Evolutionary conservation across 1,284 basidiomycete species (phyloP).

Genomic region (Moniliophthora roreri): DNA sequence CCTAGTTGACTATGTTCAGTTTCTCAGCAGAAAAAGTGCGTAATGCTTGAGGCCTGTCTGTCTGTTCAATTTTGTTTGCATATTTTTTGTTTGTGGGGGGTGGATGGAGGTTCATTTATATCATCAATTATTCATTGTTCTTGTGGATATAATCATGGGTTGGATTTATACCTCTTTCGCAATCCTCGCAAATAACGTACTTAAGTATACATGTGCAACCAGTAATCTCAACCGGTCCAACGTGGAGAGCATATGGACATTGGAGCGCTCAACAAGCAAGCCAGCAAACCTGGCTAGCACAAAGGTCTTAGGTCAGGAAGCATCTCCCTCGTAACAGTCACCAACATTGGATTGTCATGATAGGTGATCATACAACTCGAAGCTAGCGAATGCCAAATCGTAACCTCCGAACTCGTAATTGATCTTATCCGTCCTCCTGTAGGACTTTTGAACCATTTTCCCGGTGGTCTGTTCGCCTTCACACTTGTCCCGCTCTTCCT

Average conservation of each 20-base stretch:
- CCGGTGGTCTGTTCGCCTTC: neutral
- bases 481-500: constrained; percentile 12
- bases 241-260: too few relatives aligned
- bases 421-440: constrained; percentile 91
- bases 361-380: constrained; percentile 47
- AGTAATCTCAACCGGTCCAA: too few relatives aligned
- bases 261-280: too few relatives aligned
- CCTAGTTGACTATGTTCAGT: constrained; percentile 77
- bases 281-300: too few relatives aligned
- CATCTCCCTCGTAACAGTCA: too few relatives aligned
- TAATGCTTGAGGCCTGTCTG: neutral
- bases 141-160: too few relatives aligned
- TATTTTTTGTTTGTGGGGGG: neutral
- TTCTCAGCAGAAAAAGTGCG: constrained; percentile 39
- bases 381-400: constrained; percentile 91
- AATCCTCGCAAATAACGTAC: too few relatives aligned
- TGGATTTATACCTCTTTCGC: too few relatives aligned
- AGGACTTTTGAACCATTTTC: constrained; percentile 24
- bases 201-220: too few relatives aligned
- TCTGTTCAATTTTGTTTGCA: neutral
- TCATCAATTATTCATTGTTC: too few relatives aligned
- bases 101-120: neutral
- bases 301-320: too few relatives aligned
- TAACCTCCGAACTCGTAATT: constrained; percentile 98
- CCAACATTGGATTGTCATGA: neutral